Evolutionary conservation across 225 moss, liverwort and hornwort genomes (phyloP), one percentile per base, ranked within the genome.

Genomic region (Bryum argenteum): DNA sequence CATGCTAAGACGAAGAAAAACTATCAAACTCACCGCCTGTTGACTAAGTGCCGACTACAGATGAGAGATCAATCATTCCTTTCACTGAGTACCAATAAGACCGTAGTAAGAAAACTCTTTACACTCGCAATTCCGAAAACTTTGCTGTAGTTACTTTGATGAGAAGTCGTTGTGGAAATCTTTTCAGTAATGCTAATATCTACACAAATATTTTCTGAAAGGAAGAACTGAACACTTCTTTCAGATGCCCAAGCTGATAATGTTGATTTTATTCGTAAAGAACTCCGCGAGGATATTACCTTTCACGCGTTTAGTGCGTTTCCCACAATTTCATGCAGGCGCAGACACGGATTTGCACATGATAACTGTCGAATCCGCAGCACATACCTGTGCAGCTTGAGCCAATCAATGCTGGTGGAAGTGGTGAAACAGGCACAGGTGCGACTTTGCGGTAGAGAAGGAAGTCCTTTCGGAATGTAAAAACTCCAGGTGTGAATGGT

Each of bases 381-480:
- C 39, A 71, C 84, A 17, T 48, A 66, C 48, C 22, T 53, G 38
- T 71, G 72, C 52, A 80, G 61, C 77, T 80, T 48, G 40, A 53
- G 71, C 71, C 71, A 55, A 77, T 38, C 28, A 48, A 65, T 74
- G 51, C 52, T 54, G 42, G 50, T 54, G 43, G 61, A 79, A 76
- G 65, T 22, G 33, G 33, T 33, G 33, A 6, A 68, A 63, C 71
- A 80, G 61, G 70, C 53, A 69, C 38, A 59, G 63, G 26, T 61
- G 41, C 71, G 54, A 63, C 71, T 53, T 63, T 67, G 64, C 61
- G 45, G 18, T 21, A 43, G 70, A 64, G 65, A 61, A 66, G 63
- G 63, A 40, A 50, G 43, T 9, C 69, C 57, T 53, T 76, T 51
- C 51, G 61, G 58, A 58, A 80, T 69, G 44, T 39, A 39, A 67